phyloP scores from a whole-genome alignment of 495 filamentous ascomycete species.

The Neurospora intermedia region DNA sequence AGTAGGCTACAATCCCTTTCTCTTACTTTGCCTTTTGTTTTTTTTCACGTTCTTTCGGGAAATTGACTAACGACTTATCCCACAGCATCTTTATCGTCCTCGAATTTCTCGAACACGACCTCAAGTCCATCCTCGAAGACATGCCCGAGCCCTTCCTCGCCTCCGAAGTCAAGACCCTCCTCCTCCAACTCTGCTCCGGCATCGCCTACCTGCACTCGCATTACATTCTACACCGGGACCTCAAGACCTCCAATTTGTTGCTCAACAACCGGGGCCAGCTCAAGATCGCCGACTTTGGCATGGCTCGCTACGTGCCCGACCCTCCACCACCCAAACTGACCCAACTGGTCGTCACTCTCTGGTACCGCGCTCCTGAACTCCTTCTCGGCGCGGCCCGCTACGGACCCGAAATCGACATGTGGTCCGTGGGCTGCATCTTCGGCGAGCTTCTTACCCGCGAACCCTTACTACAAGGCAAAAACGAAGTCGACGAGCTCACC shows the following conservation, averaged over 20 bases:
- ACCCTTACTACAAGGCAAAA: slow-evolving; percentile 80
- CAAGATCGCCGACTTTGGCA: slow-evolving; percentile 96
- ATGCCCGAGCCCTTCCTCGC: slow-evolving; percentile 91
- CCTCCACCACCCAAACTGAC: slow-evolving; percentile 69
- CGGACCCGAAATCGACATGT: slow-evolving; percentile 74
- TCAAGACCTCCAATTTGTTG: slow-evolving; percentile 93
- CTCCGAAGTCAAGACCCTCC: slow-evolving; percentile 85
- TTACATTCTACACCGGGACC: slow-evolving; percentile 93
- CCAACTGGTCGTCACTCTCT: slow-evolving; percentile 90
- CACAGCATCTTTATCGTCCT: slow-evolving; percentile 80
- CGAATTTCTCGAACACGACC: slow-evolving; percentile 96
- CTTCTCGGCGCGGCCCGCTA: slow-evolving; percentile 75
- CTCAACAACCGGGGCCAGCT: slow-evolving; percentile 92
- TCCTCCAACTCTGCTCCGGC: slow-evolving; percentile 72
- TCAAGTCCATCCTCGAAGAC: slow-evolving; percentile 85
- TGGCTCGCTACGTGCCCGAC: slow-evolving; percentile 79
- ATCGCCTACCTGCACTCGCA: slow-evolving; percentile 77
- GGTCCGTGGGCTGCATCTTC: slow-evolving; percentile 95
- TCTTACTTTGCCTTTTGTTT: too few species aligned
- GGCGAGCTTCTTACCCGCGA: slow-evolving; percentile 79
- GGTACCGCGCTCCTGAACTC: slow-evolving; percentile 91
- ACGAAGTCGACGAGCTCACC: slow-evolving; percentile 74
- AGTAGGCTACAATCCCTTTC: slow-evolving; percentile 36
- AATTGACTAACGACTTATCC: too few species aligned
- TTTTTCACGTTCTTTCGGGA: too few species aligned